Percentiles rank a stretch among this genome's conserved stretches.
phyloP scores from a whole-genome alignment of 2,329 filamentous ascomycete species.

The Paracorniculantispora psalliotae region DNA sequence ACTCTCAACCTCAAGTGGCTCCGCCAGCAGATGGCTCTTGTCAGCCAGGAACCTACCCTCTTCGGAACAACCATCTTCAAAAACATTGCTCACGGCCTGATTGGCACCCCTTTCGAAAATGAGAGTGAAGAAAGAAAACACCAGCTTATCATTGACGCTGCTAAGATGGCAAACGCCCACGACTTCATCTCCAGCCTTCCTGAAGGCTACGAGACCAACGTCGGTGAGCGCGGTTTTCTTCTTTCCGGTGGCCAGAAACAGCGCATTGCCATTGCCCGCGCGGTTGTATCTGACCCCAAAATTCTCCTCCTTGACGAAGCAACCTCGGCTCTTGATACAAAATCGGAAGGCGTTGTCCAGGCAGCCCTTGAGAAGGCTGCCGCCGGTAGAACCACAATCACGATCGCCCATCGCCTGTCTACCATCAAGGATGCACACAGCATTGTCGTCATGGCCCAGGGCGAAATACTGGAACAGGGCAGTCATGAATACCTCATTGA shows the following conservation, averaged over 20 bases:
- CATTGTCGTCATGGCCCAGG: slow-evolving; percentile 86
- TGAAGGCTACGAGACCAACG: slow-evolving; percentile 86
- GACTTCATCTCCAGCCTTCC: slow-evolving; percentile 81
- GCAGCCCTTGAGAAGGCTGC: slow-evolving; percentile 84
- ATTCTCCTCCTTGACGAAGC: slow-evolving; percentile 92
- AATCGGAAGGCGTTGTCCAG: slow-evolving; percentile 91
- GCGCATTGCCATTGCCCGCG: slow-evolving; percentile 88
- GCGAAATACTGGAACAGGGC: slow-evolving; percentile 87
- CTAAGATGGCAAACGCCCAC: slow-evolving; percentile 88
- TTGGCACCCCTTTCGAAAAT: slow-evolving; percentile 71
- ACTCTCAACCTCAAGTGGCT: slow-evolving; percentile 85
- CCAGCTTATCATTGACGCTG: slow-evolving; percentile 71
- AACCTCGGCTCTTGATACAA: slow-evolving; percentile 88
- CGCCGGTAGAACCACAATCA: slow-evolving; percentile 85
- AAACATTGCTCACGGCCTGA: slow-evolving; percentile 86
- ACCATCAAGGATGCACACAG: slow-evolving; percentile 94
- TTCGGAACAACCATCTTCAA: slow-evolving; percentile 86
- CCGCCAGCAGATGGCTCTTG: slow-evolving; percentile 84
- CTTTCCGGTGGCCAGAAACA: slow-evolving; percentile 95
- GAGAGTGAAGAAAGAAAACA: slow-evolving; percentile 62
- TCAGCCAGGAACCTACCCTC: slow-evolving; percentile 87
- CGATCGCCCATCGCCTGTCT: slow-evolving; percentile 90
- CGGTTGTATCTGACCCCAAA: slow-evolving; percentile 86
- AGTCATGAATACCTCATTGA: slow-evolving; percentile 76
- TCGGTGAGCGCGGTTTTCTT: slow-evolving; percentile 91